Evolutionary conservation across 225 moss, liverwort and hornwort genomes (phyloP).

Genomic region (Asterella californica): DNA sequence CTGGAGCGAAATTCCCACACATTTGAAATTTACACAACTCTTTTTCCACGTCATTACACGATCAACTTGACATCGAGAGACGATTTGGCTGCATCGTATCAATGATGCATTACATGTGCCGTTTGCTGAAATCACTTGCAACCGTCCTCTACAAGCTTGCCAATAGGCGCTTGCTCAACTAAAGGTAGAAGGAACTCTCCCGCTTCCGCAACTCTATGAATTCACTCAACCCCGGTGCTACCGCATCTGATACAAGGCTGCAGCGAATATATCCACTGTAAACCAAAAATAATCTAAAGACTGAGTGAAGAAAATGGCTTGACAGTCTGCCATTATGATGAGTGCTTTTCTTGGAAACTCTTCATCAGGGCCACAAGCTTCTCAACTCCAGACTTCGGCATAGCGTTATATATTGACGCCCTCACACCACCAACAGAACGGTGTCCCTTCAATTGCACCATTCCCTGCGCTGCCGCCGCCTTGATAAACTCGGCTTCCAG

Average conservation of each 20-base stretch:
- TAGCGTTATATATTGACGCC: constrained; percentile 99
- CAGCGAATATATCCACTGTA: not conserved
- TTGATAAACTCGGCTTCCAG: constrained; percentile 89
- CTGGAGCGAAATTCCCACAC: not conserved
- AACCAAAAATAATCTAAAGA: not conserved
- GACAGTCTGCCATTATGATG: constrained; percentile 25
- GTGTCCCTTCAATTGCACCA: constrained; percentile 96
- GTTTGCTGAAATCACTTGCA: not conserved
- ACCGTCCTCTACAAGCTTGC: not conserved
- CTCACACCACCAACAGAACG: constrained; percentile 96
- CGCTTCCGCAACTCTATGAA: not conserved
- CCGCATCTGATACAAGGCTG: not conserved
- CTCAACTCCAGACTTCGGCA: constrained; percentile 94
- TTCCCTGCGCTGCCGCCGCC: constrained; percentile 68
- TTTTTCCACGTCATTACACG: not conserved
- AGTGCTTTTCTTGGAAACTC: constrained; percentile 71
- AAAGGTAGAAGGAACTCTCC: not conserved
- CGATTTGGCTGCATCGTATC: not conserved
- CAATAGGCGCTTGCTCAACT: not conserved
- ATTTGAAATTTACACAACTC: not conserved
- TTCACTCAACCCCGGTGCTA: not conserved
- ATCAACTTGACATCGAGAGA: not conserved
- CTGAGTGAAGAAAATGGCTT: not conserved
- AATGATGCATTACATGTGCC: not conserved
- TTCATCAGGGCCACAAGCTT: constrained; percentile 96